phyloP scores from a whole-genome alignment of 441 rosid species.

The Bruguiera hainesii region DNA sequence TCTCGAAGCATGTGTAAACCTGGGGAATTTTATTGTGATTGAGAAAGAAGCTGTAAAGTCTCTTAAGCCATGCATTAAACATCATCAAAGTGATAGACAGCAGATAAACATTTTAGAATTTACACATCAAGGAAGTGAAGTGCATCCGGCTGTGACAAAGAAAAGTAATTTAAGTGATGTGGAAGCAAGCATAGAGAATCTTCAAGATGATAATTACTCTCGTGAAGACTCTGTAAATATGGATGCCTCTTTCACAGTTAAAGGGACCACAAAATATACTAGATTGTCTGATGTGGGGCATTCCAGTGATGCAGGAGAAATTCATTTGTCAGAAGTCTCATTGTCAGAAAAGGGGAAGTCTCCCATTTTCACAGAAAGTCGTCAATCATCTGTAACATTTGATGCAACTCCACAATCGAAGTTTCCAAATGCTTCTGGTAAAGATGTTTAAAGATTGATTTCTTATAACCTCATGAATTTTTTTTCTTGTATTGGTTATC shows the following conservation, averaged over 20 bases:
- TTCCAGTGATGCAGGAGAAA: conserved; percentile 21
- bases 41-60: conserved; percentile 32
- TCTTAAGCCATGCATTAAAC: conserved; percentile 17
- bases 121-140: conserved; percentile 26
- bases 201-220: conserved; percentile 25
- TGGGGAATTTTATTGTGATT: conserved; percentile 20
- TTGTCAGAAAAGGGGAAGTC: conserved; percentile 12
- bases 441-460: conserved; percentile 14
- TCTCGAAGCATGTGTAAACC: conserved; percentile 29
- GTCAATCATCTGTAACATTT: conserved; percentile 30
- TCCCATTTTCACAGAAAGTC: conserved; percentile 23
- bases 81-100: conserved; percentile 30
- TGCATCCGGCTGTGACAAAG: conserved; percentile 18
- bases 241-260: conserved; percentile 18
- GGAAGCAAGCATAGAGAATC: conserved; percentile 42
- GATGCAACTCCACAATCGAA: conserved; percentile 37
- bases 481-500: not conserved
- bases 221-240: conserved; percentile 16
- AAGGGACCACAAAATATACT: conserved; percentile 25
- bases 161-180: conserved; percentile 19
- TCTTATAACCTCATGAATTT: conserved; percentile 1
- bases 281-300: conserved; percentile 27
- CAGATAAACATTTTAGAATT: conserved; percentile 21
- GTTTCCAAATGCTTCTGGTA: conserved; percentile 42
- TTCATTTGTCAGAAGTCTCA: conserved; percentile 18